These are phyloP conservation scores for Artomyces pyxidatus DNA, from an alignment of 768 basidiomycete species.

Conservation along the genomic window DNA sequence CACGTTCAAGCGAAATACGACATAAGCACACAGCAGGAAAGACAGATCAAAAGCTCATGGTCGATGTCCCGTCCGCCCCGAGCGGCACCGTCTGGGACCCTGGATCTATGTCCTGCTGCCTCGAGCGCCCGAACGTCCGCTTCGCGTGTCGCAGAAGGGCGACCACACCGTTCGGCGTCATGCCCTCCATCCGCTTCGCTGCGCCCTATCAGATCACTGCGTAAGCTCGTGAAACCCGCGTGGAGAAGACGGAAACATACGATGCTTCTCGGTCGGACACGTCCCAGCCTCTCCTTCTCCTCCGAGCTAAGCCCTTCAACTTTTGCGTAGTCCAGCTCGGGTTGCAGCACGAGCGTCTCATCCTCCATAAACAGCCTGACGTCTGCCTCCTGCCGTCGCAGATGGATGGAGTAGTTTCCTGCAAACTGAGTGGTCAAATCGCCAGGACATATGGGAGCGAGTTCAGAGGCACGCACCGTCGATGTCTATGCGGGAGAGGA, in stretches of 20 bases:
- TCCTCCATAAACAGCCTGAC: constrained; percentile 67
- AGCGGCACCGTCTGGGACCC: too few relatives aligned
- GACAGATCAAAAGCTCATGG: too few relatives aligned
- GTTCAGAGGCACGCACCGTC: constrained; percentile 45
- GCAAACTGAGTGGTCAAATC: constrained; percentile 1
- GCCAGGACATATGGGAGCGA: background rate
- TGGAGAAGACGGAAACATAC: constrained; percentile 28
- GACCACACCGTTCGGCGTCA: constrained; percentile 76
- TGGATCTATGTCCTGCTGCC: too few relatives aligned
- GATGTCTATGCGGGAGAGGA: constrained; percentile 55
- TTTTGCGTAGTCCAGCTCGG: constrained; percentile 56
- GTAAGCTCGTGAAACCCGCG: background rate
- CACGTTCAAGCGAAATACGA: too few relatives aligned
- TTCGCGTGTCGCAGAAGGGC: constrained; percentile 57
- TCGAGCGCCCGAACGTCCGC: constrained; percentile 20
- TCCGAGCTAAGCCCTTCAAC: constrained; percentile 71
- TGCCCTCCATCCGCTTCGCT: constrained; percentile 88
- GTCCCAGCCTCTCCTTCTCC: constrained; percentile 54
- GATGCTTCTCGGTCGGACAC: constrained; percentile 59
- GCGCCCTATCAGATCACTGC: constrained; percentile 51
- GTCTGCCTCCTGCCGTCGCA: constrained; percentile 69
- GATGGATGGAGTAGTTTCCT: constrained; percentile 58
- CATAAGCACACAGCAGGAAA: too few relatives aligned
- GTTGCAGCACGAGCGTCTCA: constrained; percentile 62
- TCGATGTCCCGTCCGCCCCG: too few relatives aligned